A percentile compares a stretch with the other conserved stretches of the same genome.
Evolutionary conservation across 176 grass and related monocot genomes (phyloP).

Genomic region (Secale cereale): DNA sequence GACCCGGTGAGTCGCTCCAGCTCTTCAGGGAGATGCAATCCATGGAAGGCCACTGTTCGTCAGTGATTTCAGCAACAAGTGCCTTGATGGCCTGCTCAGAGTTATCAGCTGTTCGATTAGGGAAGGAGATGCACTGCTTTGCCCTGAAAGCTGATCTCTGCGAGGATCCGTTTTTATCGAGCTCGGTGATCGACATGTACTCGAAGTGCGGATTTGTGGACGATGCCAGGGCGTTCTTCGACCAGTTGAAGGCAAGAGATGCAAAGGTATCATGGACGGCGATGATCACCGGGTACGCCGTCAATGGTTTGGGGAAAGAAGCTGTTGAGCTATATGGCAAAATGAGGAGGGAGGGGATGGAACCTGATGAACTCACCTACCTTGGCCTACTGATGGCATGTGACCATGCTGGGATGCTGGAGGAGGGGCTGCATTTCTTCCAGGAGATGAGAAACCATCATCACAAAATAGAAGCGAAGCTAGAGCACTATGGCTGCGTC

Average conservation of each 20-base stretch:
- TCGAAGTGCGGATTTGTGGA: conserved; percentile 56
- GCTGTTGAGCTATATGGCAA: conserved; percentile 35
- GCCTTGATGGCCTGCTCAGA: conserved; percentile 62
- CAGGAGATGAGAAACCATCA: conserved; percentile 48
- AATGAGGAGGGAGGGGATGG: conserved; percentile 40
- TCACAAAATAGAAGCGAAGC: conserved; percentile 26
- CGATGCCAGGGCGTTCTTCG: conserved; percentile 48
- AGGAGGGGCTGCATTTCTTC: conserved; percentile 45
- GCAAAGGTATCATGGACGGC: conserved; percentile 49
- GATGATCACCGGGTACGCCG: conserved; percentile 52
- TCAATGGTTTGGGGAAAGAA: conserved; percentile 53
- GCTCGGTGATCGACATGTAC: conserved; percentile 70
- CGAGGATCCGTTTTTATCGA: conserved; percentile 39
- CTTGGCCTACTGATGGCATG: conserved; percentile 67
- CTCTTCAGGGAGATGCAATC: conserved; percentile 51
- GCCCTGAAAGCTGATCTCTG: conserved; percentile 30
- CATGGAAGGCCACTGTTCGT: background rate
- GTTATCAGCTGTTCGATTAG: conserved; percentile 39
- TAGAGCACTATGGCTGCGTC: conserved; percentile 49
- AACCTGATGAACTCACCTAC: conserved; percentile 52
- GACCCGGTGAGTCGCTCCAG: conserved; percentile 29
- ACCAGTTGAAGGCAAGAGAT: conserved; percentile 37
- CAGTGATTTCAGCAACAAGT: conserved; percentile 42
- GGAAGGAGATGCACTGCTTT: conserved; percentile 58
- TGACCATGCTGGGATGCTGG: conserved; percentile 48